These are phyloP conservation scores for Bipolaris gigantea DNA, from an alignment of 2,329 filamentous ascomycete species.

Conservation along the genomic window DNA sequence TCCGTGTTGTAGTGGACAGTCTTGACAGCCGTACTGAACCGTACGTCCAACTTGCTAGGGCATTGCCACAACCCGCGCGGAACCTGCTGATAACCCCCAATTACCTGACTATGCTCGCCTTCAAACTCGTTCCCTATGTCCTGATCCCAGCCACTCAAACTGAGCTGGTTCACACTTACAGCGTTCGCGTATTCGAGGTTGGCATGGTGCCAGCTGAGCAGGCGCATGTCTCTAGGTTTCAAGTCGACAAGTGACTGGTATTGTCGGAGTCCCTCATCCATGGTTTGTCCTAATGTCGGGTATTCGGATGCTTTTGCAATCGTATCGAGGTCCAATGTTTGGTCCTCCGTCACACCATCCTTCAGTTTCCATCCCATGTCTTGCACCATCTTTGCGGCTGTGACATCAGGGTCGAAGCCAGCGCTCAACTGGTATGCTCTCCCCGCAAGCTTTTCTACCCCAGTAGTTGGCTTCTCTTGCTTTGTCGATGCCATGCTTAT, in stretches of 20 bases:
- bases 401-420: constrained; percentile 67
- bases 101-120: constrained; percentile 87
- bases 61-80: constrained; percentile 81
- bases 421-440: constrained; percentile 69
- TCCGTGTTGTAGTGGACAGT: constrained; percentile 64
- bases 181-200: constrained; percentile 98
- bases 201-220: constrained; percentile 97
- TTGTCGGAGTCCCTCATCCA: constrained; percentile 88
- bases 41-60: constrained; percentile 76
- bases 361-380: constrained; percentile 81
- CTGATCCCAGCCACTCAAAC: constrained; percentile 91
- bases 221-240: constrained; percentile 80
- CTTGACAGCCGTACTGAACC: constrained; percentile 71
- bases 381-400: constrained; percentile 75
- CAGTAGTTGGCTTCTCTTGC: constrained; percentile 53
- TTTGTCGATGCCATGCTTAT: constrained; percentile 43
- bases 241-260: constrained; percentile 83
- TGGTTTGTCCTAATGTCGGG: constrained; percentile 84
- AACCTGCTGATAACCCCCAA: constrained; percentile 91
- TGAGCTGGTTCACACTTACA: constrained; percentile 81
- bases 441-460: constrained; percentile 66
- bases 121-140: constrained; percentile 98
- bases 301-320: constrained; percentile 62
- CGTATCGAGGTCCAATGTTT: constrained; percentile 71
- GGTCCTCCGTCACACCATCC: constrained; percentile 60